Evolutionary conservation across 257 asterid genomes (phyloP), one percentile per base, ranked within the genome.

Genomic region (Thymus quinquecostatus): DNA sequence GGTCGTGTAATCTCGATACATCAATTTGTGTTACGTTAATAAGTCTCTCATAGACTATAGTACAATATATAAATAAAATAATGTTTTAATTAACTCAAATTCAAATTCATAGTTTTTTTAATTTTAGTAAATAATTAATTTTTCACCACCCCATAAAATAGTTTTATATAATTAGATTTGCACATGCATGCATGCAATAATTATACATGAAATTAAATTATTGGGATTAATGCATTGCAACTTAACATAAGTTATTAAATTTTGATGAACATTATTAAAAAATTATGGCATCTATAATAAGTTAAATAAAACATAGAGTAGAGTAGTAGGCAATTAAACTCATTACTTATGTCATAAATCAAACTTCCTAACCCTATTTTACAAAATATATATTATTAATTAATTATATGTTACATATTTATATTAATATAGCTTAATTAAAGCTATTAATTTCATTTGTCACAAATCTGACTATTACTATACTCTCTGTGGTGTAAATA

Each of bases 361-460:
- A 2, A 75, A 49, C 40, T 55, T 48, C 68, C 70, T 32, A 51
- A 75, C 68, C 51, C 40, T 60, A 66, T 34, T 28, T 28, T 63
- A 49, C 48, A 64, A 28, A 44, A 30, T 40, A 44, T 7, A 2
- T 2, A 38, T 2, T 3, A 2, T 41, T 75, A 36, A 40, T 62
- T 55, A 21, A 70, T 76, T 49, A 64, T 65, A 40, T 40, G 11
- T 44, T 7, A 44, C 49, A 44, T 28, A 30, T 54, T 21, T 21
- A 21, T 21, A 21, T 21, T 21, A 21, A 34, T 56, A 34, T 56
- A 38, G 50, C 43, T 64, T 70, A 70, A 77, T 71, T 71, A 71
- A 70, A 48, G 64, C 41, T 41, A 64, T 58, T 77, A 40, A 77
- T 50, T 71, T 21, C 56, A 21, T 77, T 77, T 49, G 73, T 70